These are phyloP conservation scores for Lentinula raphanica DNA, from an alignment of 768 basidiomycete genomes.

Conservation along the genomic window DNA sequence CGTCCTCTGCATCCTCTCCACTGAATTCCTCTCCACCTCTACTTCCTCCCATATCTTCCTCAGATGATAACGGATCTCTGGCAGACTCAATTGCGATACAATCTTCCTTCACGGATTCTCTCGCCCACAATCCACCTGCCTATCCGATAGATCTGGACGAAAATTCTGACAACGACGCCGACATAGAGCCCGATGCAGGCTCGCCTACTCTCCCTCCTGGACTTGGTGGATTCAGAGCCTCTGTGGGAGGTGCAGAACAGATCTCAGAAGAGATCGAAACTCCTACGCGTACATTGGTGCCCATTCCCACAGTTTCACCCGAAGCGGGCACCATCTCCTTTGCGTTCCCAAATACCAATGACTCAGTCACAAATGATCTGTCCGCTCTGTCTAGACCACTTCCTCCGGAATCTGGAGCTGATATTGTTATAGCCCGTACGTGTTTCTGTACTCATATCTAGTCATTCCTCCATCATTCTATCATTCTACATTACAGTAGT, in stretches of 20 bases:
- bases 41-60: not conserved
- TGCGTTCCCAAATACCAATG: not conserved
- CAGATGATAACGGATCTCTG: not conserved
- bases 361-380: not conserved
- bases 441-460: not conserved
- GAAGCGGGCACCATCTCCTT: slow-evolving; percentile 2
- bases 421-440: slow-evolving; percentile 57
- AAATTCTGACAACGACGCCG: not conserved
- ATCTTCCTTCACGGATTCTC: not conserved
- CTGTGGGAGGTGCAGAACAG: not conserved
- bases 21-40: not conserved
- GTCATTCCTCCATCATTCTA: slow-evolving; percentile 6
- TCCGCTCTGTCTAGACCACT: slow-evolving; percentile 19
- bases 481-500: slow-evolving; percentile 9
- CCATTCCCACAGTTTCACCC: not conserved
- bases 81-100: not conserved
- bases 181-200: not conserved
- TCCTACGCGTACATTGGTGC: not conserved
- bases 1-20: not conserved
- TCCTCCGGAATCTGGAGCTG: slow-evolving; percentile 47
- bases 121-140: not conserved
- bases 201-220: not conserved
- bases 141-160: not conserved
- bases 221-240: not conserved
- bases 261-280: not conserved